Evolutionary conservation across 2,329 filamentous ascomycete genomes (phyloP).

Genomic region (Penicillium italicum): DNA sequence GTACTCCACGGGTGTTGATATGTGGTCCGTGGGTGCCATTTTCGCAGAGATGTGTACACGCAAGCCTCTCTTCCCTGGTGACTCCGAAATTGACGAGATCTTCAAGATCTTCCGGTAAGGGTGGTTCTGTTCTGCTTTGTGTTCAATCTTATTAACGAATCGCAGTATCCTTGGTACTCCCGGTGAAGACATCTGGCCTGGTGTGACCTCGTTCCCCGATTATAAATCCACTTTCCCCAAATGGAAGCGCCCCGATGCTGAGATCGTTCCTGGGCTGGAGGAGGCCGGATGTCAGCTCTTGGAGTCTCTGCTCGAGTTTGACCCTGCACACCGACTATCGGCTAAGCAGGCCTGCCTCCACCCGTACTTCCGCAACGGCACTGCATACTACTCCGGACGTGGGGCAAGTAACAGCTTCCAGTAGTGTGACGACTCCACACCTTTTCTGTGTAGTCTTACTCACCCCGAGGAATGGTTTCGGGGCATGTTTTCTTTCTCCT

Average conservation of each 20-base stretch:
- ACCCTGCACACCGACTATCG: constrained; percentile 80
- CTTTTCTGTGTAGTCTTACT: constrained; percentile 21
- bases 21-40: constrained; percentile 94
- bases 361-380: constrained; percentile 67
- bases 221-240: constrained; percentile 92
- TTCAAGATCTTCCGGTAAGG: constrained; percentile 86
- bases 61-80: constrained; percentile 87
- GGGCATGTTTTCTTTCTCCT: constrained; percentile 23
- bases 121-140: constrained; percentile 17
- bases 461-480: neutral
- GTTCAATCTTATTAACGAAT: constrained; percentile 4
- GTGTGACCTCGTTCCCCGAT: constrained; percentile 90
- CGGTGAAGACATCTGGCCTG: constrained; percentile 77
- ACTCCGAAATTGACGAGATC: constrained; percentile 90
- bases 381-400: constrained; percentile 48
- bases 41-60: constrained; percentile 96
- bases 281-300: constrained; percentile 52
- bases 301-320: constrained; percentile 73
- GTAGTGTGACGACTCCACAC: constrained; percentile 25
- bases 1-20: constrained; percentile 91
- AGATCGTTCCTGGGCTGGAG: constrained; percentile 70
- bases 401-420: constrained; percentile 38
- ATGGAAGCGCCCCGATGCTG: constrained; percentile 69
- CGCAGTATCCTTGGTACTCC: constrained; percentile 76
- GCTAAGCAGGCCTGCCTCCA: constrained; percentile 84